Conservation (phyloP, 257 asterid genomes). For the Schizonepeta tenuifolia region DNA sequence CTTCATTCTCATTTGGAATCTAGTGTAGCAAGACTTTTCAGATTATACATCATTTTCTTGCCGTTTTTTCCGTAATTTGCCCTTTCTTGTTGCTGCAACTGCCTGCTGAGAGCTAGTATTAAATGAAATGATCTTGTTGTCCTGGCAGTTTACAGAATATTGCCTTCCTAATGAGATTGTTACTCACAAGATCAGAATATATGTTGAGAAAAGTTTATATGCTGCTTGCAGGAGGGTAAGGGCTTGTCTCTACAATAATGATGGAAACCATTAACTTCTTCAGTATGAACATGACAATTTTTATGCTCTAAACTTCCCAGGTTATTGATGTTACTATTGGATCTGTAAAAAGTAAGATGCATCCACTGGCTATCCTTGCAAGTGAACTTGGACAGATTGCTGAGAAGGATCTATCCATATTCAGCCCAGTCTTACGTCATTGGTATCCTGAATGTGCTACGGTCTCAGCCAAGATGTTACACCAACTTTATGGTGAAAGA, state of each 20-base stretch:
- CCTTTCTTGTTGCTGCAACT: conserved; percentile 25
- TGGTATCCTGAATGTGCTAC: conserved; percentile 76
- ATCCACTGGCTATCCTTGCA: conserved; percentile 82
- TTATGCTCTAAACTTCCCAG: conserved; percentile 50
- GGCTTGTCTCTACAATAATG: conserved; percentile 18
- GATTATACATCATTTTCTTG: conserved; percentile 3
- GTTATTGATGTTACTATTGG: conserved; percentile 52
- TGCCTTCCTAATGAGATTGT: conserved; percentile 53
- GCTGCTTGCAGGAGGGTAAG: conserved; percentile 89
- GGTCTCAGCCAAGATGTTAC: conserved; percentile 68
- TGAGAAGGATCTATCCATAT: conserved; percentile 65
- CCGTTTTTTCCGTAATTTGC: not conserved
- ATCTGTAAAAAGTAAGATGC: conserved; percentile 49
- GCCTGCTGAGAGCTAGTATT: conserved; percentile 24
- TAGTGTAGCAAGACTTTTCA: conserved; percentile 13
- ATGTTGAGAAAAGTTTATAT: conserved; percentile 65
- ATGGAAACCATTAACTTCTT: conserved; percentile 28
- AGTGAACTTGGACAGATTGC: conserved; percentile 68
- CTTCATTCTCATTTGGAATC: conserved; percentile 18
- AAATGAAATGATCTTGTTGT: conserved; percentile 31
- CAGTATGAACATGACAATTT: conserved; percentile 30
- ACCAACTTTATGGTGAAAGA: conserved; percentile 82
- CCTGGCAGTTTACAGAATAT: conserved; percentile 57
- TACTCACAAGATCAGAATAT: conserved; percentile 56
- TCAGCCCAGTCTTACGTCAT: conserved; percentile 65